phyloP scores from a whole-genome alignment of 2,329 filamentous ascomycete genomes.

The Ceratocystis destructans region DNA sequence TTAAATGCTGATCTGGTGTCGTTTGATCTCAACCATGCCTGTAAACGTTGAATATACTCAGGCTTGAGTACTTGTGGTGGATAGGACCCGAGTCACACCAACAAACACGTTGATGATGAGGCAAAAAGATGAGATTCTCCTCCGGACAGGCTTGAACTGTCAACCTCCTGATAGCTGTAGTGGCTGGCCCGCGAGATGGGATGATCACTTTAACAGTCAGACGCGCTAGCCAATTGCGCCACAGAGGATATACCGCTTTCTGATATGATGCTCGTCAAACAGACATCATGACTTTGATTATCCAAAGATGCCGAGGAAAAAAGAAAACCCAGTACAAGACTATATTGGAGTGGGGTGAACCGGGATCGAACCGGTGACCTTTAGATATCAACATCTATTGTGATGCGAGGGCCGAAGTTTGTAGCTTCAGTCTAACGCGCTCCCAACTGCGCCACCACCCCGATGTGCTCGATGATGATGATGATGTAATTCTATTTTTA shows the following conservation, averaged over 20 bases:
- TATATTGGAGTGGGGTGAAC: constrained; percentile 15
- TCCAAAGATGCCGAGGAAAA: too few relatives aligned
- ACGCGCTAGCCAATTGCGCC: constrained; percentile 44
- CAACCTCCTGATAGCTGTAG: background rate
- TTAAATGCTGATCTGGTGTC: background rate
- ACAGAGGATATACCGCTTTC: constrained; percentile 24
- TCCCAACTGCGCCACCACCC: constrained; percentile 19
- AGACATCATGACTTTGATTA: too few relatives aligned
- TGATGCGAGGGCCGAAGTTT: constrained; percentile 13
- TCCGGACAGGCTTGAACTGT: constrained; percentile 8
- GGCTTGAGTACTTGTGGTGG: too few relatives aligned
- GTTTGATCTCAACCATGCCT: background rate
- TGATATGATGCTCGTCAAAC: too few relatives aligned
- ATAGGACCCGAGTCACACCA: too few relatives aligned
- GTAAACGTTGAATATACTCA: too few relatives aligned
- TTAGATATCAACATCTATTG: constrained; percentile 16
- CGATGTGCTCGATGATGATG: background rate
- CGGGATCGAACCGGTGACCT: constrained; percentile 20
- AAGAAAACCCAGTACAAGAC: too few relatives aligned
- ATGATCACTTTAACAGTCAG: constrained; percentile 36
- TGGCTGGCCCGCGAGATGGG: too few relatives aligned
- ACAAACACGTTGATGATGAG: background rate
- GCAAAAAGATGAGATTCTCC: background rate
- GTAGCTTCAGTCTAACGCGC: constrained; percentile 19
- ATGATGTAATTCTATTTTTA: too few relatives aligned